Conservation (phyloP, 164 flowering plant species). For the Magnolia changhungtana region DNA sequence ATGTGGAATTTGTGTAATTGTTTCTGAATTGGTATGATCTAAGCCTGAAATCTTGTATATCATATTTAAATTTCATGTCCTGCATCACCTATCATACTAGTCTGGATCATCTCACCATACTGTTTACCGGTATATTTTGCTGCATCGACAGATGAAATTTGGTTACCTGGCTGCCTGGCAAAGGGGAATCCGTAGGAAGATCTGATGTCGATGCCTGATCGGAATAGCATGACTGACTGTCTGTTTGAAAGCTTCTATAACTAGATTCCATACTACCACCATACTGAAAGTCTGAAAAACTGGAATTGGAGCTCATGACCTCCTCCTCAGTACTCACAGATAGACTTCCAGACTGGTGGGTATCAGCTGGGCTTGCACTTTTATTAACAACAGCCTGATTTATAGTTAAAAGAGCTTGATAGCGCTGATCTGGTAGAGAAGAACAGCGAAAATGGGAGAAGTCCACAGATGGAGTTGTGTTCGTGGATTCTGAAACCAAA, state of each 20-base stretch:
- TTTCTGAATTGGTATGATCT: too few relatives aligned
- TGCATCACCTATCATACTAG: too few relatives aligned
- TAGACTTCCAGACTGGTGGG: constrained; percentile 20
- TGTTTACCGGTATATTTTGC: neutral
- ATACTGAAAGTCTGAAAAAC: constrained; percentile 21
- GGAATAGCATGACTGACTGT: constrained; percentile 29
- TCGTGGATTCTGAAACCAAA: constrained; percentile 26
- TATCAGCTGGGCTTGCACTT: constrained; percentile 24
- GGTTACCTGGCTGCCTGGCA: constrained; percentile 44
- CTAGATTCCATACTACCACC: constrained; percentile 30
- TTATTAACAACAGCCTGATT: constrained; percentile 34
- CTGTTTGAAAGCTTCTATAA: constrained; percentile 30
- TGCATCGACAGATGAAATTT: neutral
- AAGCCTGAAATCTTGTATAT: too few relatives aligned
- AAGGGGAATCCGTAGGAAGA: constrained; percentile 23
- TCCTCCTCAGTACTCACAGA: constrained; percentile 28
- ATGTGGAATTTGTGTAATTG: too few relatives aligned
- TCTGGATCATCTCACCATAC: too few relatives aligned
- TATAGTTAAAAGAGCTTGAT: constrained; percentile 52
- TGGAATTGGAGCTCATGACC: constrained; percentile 18
- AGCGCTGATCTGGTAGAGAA: constrained; percentile 44
- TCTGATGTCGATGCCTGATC: constrained; percentile 45
- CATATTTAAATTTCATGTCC: too few relatives aligned
- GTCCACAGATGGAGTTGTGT: constrained; percentile 30
- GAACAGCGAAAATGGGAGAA: constrained; percentile 31